phyloP scores from a whole-genome alignment of 2,329 filamentous ascomycete species.

The Pseudocercospora crystallina region DNA sequence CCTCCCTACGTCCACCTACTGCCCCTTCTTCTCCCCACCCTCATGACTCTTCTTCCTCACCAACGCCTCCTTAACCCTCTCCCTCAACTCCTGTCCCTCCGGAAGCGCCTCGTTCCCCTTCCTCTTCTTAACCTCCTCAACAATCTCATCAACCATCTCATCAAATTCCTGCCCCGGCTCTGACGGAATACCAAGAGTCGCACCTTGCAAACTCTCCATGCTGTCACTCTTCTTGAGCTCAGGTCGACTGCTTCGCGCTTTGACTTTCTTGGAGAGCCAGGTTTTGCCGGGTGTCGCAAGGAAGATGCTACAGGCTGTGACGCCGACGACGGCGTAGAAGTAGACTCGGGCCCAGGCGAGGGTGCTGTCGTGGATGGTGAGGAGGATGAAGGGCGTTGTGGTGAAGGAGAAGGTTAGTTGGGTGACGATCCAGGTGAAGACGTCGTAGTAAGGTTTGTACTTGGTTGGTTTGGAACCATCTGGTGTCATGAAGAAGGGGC shows the following conservation, averaged over 20 bases:
- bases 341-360: slow-evolving; percentile 81
- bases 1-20: neutral
- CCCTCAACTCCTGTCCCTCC: slow-evolving; percentile 53
- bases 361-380: slow-evolving; percentile 69
- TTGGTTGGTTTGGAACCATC: slow-evolving; percentile 67
- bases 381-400: slow-evolving; percentile 80
- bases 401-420: slow-evolving; percentile 82
- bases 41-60: slow-evolving; percentile 15
- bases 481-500: slow-evolving; percentile 87
- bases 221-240: slow-evolving; percentile 30
- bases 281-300: slow-evolving; percentile 77
- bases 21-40: slow-evolving; percentile 11
- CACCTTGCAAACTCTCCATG: slow-evolving; percentile 40
- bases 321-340: slow-evolving; percentile 77
- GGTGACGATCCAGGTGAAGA: slow-evolving; percentile 71
- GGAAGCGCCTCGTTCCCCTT: slow-evolving; percentile 43
- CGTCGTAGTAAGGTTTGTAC: slow-evolving; percentile 83
- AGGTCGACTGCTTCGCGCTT: slow-evolving; percentile 35
- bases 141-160: slow-evolving; percentile 74
- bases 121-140: slow-evolving; percentile 66
- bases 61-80: slow-evolving; percentile 51
- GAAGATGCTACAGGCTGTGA: slow-evolving; percentile 64
- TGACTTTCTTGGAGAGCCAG: slow-evolving; percentile 40
- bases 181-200: slow-evolving; percentile 72
- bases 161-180: slow-evolving; percentile 75